Evolutionary conservation across 805 yeast genomes (phyloP), one percentile per base, ranked within the genome.

Genomic region (Ogataea paradorogensis): DNA sequence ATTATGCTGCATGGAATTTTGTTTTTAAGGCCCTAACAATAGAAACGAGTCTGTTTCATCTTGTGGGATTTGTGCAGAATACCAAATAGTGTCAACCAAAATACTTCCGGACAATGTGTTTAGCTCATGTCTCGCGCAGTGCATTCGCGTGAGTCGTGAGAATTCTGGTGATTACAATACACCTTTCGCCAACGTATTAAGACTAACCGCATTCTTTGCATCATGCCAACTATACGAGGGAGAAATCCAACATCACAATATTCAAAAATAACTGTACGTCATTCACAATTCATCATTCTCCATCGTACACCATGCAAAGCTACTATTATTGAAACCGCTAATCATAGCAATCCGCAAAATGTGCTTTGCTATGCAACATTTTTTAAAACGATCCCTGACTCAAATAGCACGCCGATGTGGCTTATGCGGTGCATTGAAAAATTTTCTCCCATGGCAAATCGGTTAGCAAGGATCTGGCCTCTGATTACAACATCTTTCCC

Each of bases 1-100:
- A 38, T 16, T 16, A 27, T 38, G 32, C 27, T 38, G 42, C 33
- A 32, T 14, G n/a, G 42, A 38, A 38, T 31, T 30, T 13, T 23
- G 4, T 38, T 38, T 31, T 38, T 21, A 36, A 33, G 13, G 18
- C 15, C 2, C 10, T 27, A 14, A 37, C 40, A 37, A 37, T 37
- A 30, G 14, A n/a, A 13, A 10, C 8, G 9, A 15, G 30, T 25
- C 35, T 26, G 35, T 37, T 37, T 37, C 40, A 37, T 30, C 31
- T 37, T 30, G 25, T 15, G 15, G 27, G 26, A 30, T 28, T 21
- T 16, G 39, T 30, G 26, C 25, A 26, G 11, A 3, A 4, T 15
- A 28, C 15, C 20, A 27, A 27, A 27, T 13, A 27, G 16, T 27
- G 29, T 27, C 29, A 27, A 23, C 3, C 9, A 11, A 11, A 23